Percentiles rank a stretch among this genome's conserved stretches.
phyloP scores from a whole-genome alignment of 2,329 filamentous ascomycete genomes.

The Fusarium sp. region DNA sequence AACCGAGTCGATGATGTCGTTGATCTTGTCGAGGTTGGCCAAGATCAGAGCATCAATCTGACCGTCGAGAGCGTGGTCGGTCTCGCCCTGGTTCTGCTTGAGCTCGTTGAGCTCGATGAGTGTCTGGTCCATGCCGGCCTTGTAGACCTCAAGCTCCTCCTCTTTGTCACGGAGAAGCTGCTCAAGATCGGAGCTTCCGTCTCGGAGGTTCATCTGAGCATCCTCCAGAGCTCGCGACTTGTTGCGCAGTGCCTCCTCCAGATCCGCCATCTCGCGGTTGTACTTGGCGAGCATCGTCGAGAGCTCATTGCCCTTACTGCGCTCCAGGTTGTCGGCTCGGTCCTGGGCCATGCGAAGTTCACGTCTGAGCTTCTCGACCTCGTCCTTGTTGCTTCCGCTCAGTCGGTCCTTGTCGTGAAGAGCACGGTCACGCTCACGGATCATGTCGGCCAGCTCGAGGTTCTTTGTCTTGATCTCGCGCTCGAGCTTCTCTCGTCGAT shows the following conservation, averaged over 20 bases:
- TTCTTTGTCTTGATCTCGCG: conserved; percentile 99
- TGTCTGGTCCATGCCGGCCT: conserved; percentile 97
- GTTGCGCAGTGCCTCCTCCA: conserved; percentile 89
- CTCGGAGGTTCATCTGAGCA: conserved; percentile 78
- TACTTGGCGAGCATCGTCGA: conserved; percentile 95
- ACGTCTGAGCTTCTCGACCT: conserved; percentile 92
- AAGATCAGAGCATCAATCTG: conserved; percentile 92
- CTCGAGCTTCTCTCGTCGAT: conserved; percentile 92
- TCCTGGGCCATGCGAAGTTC: conserved; percentile 94
- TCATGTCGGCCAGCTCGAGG: conserved; percentile 98
- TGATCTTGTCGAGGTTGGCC: conserved; percentile 90
- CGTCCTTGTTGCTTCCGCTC: conserved; percentile 89
- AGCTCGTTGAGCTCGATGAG: conserved; percentile 92
- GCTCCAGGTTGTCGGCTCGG: conserved; percentile 89
- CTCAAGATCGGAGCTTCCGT: conserved; percentile 88
- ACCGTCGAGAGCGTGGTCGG: conserved; percentile 84
- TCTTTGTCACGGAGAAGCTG: conserved; percentile 91
- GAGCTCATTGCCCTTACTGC: conserved; percentile 92
- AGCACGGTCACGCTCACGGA: conserved; percentile 92
- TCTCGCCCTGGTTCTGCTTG: conserved; percentile 77
- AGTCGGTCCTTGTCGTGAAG: conserved; percentile 91
- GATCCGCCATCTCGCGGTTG: conserved; percentile 95
- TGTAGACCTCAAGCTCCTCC: conserved; percentile 97
- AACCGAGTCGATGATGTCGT: conserved; percentile 97
- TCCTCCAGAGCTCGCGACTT: conserved; percentile 92